Percentiles rank a stretch among this genome's conserved stretches.
Conservation (phyloP, 2,329 filamentous ascomycete genomes). For the Berkeleyomyces basicola region DNA sequence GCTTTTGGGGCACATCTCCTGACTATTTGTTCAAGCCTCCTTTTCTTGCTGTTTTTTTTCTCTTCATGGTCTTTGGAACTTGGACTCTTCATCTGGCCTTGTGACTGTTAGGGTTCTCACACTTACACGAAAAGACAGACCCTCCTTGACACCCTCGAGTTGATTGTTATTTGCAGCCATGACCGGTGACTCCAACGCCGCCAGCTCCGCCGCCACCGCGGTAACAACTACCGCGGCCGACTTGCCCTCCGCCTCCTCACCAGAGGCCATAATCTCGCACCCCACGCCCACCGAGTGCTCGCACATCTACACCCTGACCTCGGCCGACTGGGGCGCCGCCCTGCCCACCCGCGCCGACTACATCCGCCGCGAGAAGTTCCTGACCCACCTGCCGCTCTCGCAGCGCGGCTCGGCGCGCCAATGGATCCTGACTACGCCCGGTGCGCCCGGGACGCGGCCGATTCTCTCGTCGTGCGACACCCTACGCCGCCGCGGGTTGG, state of each 20-base stretch:
- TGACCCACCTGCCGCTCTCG: slow-evolving; percentile 41
- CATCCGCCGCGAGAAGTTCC: slow-evolving; percentile 39
- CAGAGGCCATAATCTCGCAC: slow-evolving; percentile 30
- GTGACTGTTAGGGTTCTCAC: background rate
- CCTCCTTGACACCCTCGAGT: background rate
- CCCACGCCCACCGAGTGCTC: slow-evolving; percentile 39
- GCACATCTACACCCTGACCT: slow-evolving; percentile 38
- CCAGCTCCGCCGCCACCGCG: background rate
- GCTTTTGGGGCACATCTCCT: background rate
- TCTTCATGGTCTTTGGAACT: background rate
- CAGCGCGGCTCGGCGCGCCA: slow-evolving; percentile 40
- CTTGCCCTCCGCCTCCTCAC: slow-evolving; percentile 5
- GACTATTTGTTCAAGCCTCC: background rate
- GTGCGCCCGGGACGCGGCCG: slow-evolving; percentile 22
- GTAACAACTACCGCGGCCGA: background rate
- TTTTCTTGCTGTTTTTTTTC: background rate
- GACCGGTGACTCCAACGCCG: slow-evolving; percentile 5
- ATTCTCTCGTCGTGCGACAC: slow-evolving; percentile 50
- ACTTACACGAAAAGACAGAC: background rate
- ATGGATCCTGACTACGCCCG: slow-evolving; percentile 44
- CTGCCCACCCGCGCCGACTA: slow-evolving; percentile 36
- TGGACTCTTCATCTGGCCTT: background rate
- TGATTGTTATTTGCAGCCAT: background rate
- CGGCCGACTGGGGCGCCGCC: slow-evolving; percentile 41
- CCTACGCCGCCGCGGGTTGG: slow-evolving; percentile 40